phyloP scores from a whole-genome alignment of 768 basidiomycete species.

The Cystoderma amianthinum region DNA sequence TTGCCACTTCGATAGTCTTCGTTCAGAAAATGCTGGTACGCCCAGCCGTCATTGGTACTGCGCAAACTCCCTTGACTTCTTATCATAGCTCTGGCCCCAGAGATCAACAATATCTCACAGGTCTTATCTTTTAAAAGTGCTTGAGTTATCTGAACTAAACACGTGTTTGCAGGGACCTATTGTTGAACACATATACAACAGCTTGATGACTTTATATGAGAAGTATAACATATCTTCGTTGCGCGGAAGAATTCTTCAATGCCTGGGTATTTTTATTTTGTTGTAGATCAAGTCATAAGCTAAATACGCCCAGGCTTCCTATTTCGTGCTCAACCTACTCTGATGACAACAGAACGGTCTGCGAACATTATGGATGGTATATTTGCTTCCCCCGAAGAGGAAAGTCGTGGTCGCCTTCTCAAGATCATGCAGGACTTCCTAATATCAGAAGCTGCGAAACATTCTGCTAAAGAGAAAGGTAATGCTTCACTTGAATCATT shows the following conservation, averaged over 20 bases:
- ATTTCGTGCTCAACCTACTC: slow-evolving; percentile 84
- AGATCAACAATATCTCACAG: slow-evolving; percentile 52
- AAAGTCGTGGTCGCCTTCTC: slow-evolving; percentile 65
- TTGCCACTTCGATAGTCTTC: slow-evolving; percentile 78
- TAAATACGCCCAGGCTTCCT: slow-evolving; percentile 58
- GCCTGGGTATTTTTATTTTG: slow-evolving; percentile 56
- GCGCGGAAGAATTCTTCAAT: slow-evolving; percentile 73
- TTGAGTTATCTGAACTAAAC: no score
- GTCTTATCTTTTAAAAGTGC: slow-evolving; percentile 20
- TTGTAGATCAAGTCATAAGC: slow-evolving; percentile 1
- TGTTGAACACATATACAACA: slow-evolving; percentile 76
- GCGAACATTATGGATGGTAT: slow-evolving; percentile 85
- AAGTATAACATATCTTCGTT: slow-evolving; percentile 53
- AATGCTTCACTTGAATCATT: slow-evolving; percentile 1
- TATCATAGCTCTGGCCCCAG: slow-evolving; percentile 42
- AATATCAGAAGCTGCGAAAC: slow-evolving; percentile 74
- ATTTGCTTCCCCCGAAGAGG: slow-evolving; percentile 69
- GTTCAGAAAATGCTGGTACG: slow-evolving; percentile 55
- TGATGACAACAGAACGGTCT: slow-evolving; percentile 81
- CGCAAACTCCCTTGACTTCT: background rate
- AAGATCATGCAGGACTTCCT: slow-evolving; percentile 92
- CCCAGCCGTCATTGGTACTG: background rate
- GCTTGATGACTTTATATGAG: slow-evolving; percentile 65
- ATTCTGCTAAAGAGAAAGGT: slow-evolving; percentile 68
- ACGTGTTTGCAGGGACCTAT: slow-evolving; percentile 46